Base-by-base conservation (phyloP, 306 rosid species). In the Abrus precatorius region DNA sequence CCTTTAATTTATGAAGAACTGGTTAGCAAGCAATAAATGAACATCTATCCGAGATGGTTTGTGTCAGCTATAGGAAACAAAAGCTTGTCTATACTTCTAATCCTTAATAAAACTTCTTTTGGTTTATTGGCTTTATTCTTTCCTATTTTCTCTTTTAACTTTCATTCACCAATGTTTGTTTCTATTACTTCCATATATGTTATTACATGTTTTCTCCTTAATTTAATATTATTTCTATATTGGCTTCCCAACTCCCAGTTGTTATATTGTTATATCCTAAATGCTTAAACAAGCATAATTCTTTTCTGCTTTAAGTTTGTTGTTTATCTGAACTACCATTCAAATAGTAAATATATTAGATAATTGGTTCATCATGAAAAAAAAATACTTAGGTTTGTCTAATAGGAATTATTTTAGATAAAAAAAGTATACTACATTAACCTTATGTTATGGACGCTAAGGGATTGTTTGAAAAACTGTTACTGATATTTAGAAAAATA, bases 301-400 rank as follows among this genome's bases (percentile, higher is more conserved):
- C 40, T 78, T 52, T 77, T 28, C 66, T 66, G 66, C 66, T 65
- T 44, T 34, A 27, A 45, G 47, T 77, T 65, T 53, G 13, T 3
- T 40, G 74, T 77, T 34, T 4, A 7, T 3, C 33, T 44, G 34
- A 29, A 14, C 69, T 55, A 52, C 28, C 0, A 3, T 57, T 29
- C 29, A 28, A 33, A 56, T 44, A 41, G 32, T 4, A 54, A 27
- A 6, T 13, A 6, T 30, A 54, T 56, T 7, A 40, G 43, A 48
- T 40, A 32, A 49, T 12, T 60, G 41, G 7, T 32, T 48, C 57
- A 48, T 29, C 10, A 32, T 60, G 41, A 60, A 41, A 32, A 65
- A 65, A 60, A 41, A 50, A 65, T 33, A 30, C 8, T 43, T 66
- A 43, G 1, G 30, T 34, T n/a, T 63, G 48, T 36, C 5, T 63